Evolutionary conservation across 306 rosid genomes (phyloP).

Genomic region (Phaseolus lunatus): DNA sequence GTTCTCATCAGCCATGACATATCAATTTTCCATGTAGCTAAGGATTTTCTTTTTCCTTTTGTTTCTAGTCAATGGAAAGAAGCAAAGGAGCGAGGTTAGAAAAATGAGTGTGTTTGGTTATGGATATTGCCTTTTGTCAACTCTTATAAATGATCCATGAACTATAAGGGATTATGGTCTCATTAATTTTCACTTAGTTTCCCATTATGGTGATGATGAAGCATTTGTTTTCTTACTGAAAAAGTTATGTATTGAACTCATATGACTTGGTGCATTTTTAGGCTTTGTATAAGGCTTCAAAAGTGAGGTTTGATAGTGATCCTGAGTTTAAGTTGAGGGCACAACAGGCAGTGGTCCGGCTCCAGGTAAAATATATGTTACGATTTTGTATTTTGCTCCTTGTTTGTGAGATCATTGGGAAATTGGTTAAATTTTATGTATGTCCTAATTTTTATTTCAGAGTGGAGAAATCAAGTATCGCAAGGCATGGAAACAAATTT

Average conservation of each 20-base stretch:
- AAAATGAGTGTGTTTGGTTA: conserved; percentile 11
- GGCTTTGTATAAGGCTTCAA: conserved; percentile 84
- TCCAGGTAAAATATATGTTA: conserved; percentile 64
- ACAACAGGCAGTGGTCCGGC: conserved; percentile 84
- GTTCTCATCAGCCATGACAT: not conserved
- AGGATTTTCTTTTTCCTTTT: not conserved
- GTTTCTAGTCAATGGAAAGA: conserved; percentile 1
- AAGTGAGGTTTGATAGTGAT: conserved; percentile 77
- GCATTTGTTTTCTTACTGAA: conserved; percentile 11
- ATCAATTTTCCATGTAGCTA: not conserved
- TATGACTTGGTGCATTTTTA: conserved; percentile 41
- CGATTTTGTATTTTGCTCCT: not conserved
- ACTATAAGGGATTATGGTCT: not conserved
- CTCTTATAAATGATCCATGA: not conserved
- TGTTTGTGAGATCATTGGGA: not conserved
- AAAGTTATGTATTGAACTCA: conserved; percentile 30
- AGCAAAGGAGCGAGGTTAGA: not conserved
- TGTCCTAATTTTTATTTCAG: conserved; percentile 56
- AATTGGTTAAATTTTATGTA: conserved; percentile 5
- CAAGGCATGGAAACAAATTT: conserved; percentile 83
- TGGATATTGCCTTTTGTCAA: not conserved
- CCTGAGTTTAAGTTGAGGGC: conserved; percentile 79
- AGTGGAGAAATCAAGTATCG: conserved; percentile 78
- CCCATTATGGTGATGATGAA: conserved; percentile 14
- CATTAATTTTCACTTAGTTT: conserved; percentile 20